Evolutionary conservation across 176 grass and related monocot species (phyloP).

Genomic region (Coix lacrymajobi): DNA sequence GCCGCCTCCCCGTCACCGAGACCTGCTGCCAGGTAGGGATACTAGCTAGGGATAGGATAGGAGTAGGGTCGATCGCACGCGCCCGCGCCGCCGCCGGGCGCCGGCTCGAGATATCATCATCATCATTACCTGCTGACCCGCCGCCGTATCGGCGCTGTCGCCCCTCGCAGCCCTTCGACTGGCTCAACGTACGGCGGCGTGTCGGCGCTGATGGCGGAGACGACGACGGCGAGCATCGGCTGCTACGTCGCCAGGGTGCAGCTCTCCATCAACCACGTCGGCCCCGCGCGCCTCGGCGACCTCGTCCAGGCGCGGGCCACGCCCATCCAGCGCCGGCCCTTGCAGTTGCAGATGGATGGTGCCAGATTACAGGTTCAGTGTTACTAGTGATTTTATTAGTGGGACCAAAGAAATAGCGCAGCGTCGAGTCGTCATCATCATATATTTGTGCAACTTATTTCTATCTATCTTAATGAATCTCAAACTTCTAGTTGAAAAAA

Average conservation of each 20-base stretch:
- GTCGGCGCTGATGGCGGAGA: slow-evolving; percentile 75
- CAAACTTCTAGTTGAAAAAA: background rate
- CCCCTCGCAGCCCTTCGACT: slow-evolving; percentile 76
- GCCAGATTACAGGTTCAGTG: no score
- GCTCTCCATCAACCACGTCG: slow-evolving; percentile 82
- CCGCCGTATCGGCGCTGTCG: no score
- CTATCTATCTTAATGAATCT: background rate
- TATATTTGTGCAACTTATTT: background rate
- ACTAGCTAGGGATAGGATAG: no score
- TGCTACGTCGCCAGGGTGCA: slow-evolving; percentile 65
- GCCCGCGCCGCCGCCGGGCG: no score
- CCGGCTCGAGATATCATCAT: no score
- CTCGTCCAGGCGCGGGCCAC: slow-evolving; percentile 42
- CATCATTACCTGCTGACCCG: no score
- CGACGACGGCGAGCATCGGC: slow-evolving; percentile 61
- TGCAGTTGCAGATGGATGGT: no score
- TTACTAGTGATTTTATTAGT: no score
- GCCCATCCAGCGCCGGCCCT: no score
- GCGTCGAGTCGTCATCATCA: no score
- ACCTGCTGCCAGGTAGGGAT: slow-evolving; percentile 78
- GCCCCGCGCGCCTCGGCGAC: slow-evolving; percentile 57
- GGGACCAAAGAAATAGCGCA: no score
- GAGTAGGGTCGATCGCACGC: background rate
- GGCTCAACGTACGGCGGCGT: slow-evolving; percentile 81
- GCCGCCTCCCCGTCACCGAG: slow-evolving; percentile 65